phyloP scores from a whole-genome alignment of 352 stramenopile species.

The Phytophthora podocarpi region DNA sequence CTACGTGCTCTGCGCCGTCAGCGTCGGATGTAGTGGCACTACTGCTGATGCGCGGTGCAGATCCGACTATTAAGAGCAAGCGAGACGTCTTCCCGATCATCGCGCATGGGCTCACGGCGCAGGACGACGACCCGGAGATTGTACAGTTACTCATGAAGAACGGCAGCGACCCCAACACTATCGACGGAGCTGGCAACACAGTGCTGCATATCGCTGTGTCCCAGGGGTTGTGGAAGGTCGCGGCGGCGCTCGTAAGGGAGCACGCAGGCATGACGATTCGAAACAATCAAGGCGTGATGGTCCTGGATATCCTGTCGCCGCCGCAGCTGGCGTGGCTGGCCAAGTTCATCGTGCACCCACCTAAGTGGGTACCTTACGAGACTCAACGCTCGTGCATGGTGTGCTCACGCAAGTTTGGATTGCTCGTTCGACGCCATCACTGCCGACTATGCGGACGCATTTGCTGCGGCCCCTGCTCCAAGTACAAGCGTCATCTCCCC shows the following conservation, averaged over 20 bases:
- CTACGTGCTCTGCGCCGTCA: slow-evolving; percentile 55
- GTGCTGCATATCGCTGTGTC: slow-evolving; percentile 82
- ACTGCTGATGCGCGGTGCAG: slow-evolving; percentile 57
- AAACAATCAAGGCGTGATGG: slow-evolving; percentile 74
- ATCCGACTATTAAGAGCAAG: slow-evolving; percentile 75
- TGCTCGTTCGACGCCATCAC: slow-evolving; percentile 81
- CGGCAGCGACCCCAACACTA: slow-evolving; percentile 77
- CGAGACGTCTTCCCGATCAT: slow-evolving; percentile 79
- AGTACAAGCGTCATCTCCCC: slow-evolving; percentile 71
- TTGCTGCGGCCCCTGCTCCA: slow-evolving; percentile 80
- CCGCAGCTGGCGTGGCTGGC: slow-evolving; percentile 76
- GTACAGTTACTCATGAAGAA: slow-evolving; percentile 77
- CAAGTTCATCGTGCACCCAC: slow-evolving; percentile 76
- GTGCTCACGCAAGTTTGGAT: slow-evolving; percentile 66
- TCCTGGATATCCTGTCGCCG: slow-evolving; percentile 76
- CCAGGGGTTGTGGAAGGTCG: slow-evolving; percentile 77
- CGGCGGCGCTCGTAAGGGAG: slow-evolving; percentile 65
- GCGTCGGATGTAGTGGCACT: slow-evolving; percentile 64
- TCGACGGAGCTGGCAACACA: slow-evolving; percentile 72
- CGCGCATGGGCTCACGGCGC: slow-evolving; percentile 73
- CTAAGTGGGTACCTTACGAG: slow-evolving; percentile 73
- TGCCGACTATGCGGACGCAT: slow-evolving; percentile 85
- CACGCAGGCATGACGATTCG: slow-evolving; percentile 73
- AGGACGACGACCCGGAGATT: slow-evolving; percentile 73
- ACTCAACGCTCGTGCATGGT: slow-evolving; percentile 77